Conservation (phyloP, 2,329 filamentous ascomycete species). For the Chalara sp. region DNA sequence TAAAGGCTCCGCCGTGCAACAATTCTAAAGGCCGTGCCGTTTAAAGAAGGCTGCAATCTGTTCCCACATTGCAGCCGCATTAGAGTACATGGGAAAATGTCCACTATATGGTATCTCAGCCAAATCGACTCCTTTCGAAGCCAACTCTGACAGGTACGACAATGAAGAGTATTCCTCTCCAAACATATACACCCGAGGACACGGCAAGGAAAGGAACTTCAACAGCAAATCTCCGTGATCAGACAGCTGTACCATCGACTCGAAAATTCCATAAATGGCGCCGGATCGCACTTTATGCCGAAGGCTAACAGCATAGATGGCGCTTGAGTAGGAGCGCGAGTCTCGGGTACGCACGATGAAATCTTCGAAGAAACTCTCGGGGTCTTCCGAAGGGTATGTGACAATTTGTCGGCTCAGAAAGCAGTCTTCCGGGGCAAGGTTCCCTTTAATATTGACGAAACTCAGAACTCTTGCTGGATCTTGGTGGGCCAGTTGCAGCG, state of each 20-base stretch:
- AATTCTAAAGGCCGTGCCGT: too few species aligned
- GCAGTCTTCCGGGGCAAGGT: background rate
- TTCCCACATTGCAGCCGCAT: too few species aligned
- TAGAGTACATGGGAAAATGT: too few species aligned
- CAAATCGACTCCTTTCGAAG: too few species aligned
- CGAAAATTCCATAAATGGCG: background rate
- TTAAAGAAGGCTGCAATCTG: too few species aligned
- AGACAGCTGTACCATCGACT: background rate
- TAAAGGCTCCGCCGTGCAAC: too few species aligned
- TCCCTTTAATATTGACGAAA: background rate
- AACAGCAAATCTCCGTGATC: background rate
- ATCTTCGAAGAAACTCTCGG: background rate
- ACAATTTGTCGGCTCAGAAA: background rate
- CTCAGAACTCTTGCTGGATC: background rate
- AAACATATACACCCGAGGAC: background rate
- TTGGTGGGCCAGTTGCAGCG: background rate
- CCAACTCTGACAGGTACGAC: background rate
- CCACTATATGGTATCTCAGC: too few species aligned
- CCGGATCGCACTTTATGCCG: background rate
- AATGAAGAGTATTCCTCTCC: background rate
- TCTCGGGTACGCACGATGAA: background rate
- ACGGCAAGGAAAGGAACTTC: background rate
- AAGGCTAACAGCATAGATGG: background rate
- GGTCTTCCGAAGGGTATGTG: background rate
- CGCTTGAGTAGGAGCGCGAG: background rate